Evolutionary conservation across 2,329 filamentous ascomycete genomes (phyloP), one percentile per base, ranked within the genome.

Genomic region (Verticillium klebahnii): DNA sequence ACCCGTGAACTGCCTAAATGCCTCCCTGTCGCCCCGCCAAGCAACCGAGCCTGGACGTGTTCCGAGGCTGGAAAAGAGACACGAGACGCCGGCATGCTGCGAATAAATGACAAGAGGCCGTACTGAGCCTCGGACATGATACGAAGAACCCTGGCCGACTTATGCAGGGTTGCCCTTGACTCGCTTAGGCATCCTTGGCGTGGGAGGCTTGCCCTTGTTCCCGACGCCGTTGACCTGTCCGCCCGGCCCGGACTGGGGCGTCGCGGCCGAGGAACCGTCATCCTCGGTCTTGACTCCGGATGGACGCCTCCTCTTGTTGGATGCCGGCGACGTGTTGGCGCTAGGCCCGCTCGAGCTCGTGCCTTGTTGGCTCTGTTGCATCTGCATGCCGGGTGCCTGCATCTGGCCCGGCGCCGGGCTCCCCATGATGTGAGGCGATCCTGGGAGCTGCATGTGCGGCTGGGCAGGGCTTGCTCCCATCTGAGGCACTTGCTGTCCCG

Each of bases 281-380:
- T 87, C 84, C 64, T 87, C 85, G 5, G 74, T 72, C 74, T 87
- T 87, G 23, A 87, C 82, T 4, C 80, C 80, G 0, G 84, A 86
- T 0, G 83, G 81, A 34, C 85, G 78, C 67, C 85, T 75, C 60
- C 84, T 77, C 73, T 87, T 87, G 66, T 85, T 86, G 37, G 82
- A 84, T 29, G 83, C 80, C 45, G 85, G 85, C 36, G 85, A 87
- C 5, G 87, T 89, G 74, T 89, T 89, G 61, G 87, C 86, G 69
- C 86, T 89, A 7, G 86, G 85, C 1, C 85, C 87, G 70, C 84
- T 86, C 11, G 86, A 89, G 71, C 78, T 85, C 36, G 86, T 88
- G 45, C 87, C 87, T 70, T 89, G 87, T 71, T 89, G 87, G 70
- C 86, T 89, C 65, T 85, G 84, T 71, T 89, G 86, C 63, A 86